Evolutionary conservation across 2,329 filamentous ascomycete genomes (phyloP).

Genomic region (Colletotrichum endophyticum): DNA sequence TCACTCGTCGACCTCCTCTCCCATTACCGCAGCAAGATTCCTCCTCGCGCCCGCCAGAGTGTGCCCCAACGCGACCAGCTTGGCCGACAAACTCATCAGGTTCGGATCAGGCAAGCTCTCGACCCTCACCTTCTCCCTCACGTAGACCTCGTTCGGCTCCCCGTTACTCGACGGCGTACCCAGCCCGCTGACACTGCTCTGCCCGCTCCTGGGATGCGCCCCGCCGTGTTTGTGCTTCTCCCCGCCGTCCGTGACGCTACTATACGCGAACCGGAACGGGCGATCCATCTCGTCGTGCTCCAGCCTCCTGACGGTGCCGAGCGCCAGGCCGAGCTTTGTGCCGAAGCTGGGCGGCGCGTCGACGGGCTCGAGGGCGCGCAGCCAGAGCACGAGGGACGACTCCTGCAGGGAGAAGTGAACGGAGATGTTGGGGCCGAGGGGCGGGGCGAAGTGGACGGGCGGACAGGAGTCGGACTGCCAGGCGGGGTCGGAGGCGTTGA

Average conservation of each 20-base stretch:
- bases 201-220: neutral
- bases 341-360: constrained; percentile 65
- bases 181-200: constrained; percentile 1
- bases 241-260: constrained; percentile 26
- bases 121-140: constrained; percentile 87
- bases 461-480: constrained; percentile 52
- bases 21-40: constrained; percentile 82
- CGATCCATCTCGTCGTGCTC: constrained; percentile 83
- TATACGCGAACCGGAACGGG: constrained; percentile 67
- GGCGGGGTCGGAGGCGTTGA: constrained; percentile 40
- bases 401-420: constrained; percentile 76
- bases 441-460: constrained; percentile 46
- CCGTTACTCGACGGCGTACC: constrained; percentile 17
- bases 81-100: constrained; percentile 81
- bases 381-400: constrained; percentile 70
- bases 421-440: constrained; percentile 67
- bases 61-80: constrained; percentile 79
- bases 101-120: constrained; percentile 85
- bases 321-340: constrained; percentile 73
- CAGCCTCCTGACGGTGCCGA: constrained; percentile 65
- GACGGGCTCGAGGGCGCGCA: constrained; percentile 73
- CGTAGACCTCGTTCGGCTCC: constrained; percentile 68
- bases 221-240: constrained; percentile 18
- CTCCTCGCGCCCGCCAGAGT: constrained; percentile 72
- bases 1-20: constrained; percentile 49